Evolutionary conservation across 306 rosid genomes (phyloP), one percentile per base, ranked within the genome.

Genomic region (Lathyrus tuberosus): DNA sequence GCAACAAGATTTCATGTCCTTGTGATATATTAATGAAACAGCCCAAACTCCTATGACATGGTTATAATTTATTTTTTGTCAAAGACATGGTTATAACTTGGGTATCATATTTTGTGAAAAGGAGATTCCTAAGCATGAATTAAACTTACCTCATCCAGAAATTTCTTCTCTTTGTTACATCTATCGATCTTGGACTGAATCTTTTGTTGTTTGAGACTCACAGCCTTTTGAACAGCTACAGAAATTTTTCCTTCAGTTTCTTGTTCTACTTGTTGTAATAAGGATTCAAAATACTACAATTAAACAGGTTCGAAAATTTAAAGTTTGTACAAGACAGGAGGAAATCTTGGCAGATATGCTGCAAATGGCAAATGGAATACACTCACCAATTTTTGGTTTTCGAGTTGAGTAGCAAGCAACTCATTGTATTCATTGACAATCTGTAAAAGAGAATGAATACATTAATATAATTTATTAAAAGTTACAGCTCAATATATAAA

Each of bases 351-450:
- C 49, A 63, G 62, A 58, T 61, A 72, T 54, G 40, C 59, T 41
- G 64, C 52, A 31, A 72, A 57, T 48, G 60, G 30, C 26, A 51
- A 65, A 26, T 13, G 70, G 38, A 75, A 61, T 66, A 26, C 69
- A 59, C 92, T 71, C 76, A 90, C 98, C 74, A 75, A 49, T 80
- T 94, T 94, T 81, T 94, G 97, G 87, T 83, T 88, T 83, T 90
- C 97, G 68, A 94, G 97, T 83, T 94, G 98, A 49, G 85, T 78
- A 46, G 87, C 91, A 66, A 94, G 96, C 86, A 94, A 69, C 31
- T 94, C 97, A 73, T 87, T 90, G 89, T 94, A 94, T 66, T 94
- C 97, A 3, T 76, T 90, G 78, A 90, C 94, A 83, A 94, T 90
- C 97, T 90, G 91, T 64, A 31, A 41, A 62, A 72, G 71, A 82